Percentiles rank a stretch among this genome's conserved stretches.
These are phyloP conservation scores for Crithidia fasciculata DNA, from an alignment of 208 protist genomes.

Conservation along the genomic window DNA sequence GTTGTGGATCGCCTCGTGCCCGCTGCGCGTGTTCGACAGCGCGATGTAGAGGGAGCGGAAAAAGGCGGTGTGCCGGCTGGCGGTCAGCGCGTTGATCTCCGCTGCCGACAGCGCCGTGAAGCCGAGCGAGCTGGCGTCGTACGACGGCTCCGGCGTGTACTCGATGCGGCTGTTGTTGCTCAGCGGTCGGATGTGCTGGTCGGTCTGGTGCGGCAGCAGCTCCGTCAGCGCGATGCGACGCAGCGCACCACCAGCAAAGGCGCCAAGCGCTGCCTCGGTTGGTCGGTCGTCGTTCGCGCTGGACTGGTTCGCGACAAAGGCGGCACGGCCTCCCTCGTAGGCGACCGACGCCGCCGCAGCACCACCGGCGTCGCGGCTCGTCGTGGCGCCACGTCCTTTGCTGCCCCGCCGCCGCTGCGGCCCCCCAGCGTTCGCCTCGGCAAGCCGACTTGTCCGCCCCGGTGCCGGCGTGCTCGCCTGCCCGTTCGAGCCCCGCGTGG, in stretches of 20 bases:
- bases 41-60: slow-evolving; percentile 38
- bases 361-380: slow-evolving; percentile 8
- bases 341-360: neutral
- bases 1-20: slow-evolving; percentile 52
- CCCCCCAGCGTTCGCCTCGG: slow-evolving; percentile 13
- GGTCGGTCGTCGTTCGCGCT: slow-evolving; percentile 17
- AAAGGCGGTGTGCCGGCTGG: slow-evolving; percentile 39
- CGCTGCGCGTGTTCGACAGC: slow-evolving; percentile 29
- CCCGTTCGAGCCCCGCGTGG: slow-evolving; percentile 7
- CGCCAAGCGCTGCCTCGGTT: slow-evolving; percentile 22
- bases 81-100: slow-evolving; percentile 62
- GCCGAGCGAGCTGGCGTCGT: slow-evolving; percentile 51
- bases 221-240: slow-evolving; percentile 37
- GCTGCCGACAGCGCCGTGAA: slow-evolving; percentile 64
- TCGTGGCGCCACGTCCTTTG: slow-evolving; percentile 24
- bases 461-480: slow-evolving; percentile 5
- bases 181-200: slow-evolving; percentile 89
- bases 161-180: slow-evolving; percentile 91
- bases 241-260: slow-evolving; percentile 26
- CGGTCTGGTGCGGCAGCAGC: slow-evolving; percentile 68
- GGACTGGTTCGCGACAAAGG: slow-evolving; percentile 14
- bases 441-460: neutral
- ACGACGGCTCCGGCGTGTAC: slow-evolving; percentile 73
- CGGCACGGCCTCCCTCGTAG: slow-evolving; percentile 17
- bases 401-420: slow-evolving; percentile 27